A percentile compares a stretch with the other conserved stretches of the same genome.
These are phyloP conservation scores for Lojkania enalia DNA, from an alignment of 2,329 filamentous ascomycete genomes.

Conservation along the genomic window DNA sequence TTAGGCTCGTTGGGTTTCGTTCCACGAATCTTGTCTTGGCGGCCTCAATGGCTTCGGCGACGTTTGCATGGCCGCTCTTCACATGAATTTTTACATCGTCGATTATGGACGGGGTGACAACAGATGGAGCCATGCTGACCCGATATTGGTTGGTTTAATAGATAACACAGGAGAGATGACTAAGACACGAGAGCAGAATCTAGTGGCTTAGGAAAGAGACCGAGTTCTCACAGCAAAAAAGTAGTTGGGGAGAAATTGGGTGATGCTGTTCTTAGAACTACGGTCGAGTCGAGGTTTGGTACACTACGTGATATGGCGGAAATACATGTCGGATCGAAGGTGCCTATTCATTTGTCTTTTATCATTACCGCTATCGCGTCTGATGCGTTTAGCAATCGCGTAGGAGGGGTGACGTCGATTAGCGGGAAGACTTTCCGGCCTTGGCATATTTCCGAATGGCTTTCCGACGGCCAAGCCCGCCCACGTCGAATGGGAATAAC, in stretches of 20 bases:
- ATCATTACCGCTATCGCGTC: too few relatives aligned
- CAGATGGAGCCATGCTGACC: constrained; percentile 17
- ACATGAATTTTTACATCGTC: constrained; percentile 14
- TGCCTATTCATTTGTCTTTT: too few relatives aligned
- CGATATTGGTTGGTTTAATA: neutral
- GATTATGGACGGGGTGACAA: constrained; percentile 6
- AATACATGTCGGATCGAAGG: too few relatives aligned
- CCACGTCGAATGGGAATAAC: too few relatives aligned
- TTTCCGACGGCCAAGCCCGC: too few relatives aligned
- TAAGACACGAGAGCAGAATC: neutral
- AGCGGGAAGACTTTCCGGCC: too few relatives aligned
- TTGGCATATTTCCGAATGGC: too few relatives aligned
- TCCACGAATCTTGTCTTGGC: constrained; percentile 22
- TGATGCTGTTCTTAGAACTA: too few relatives aligned
- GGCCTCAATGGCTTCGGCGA: constrained; percentile 21
- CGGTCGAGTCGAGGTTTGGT: too few relatives aligned
- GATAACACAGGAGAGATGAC: neutral
- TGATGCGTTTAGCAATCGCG: too few relatives aligned
- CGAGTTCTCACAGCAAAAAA: neutral
- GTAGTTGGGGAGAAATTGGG: neutral
- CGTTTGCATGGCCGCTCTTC: constrained; percentile 13
- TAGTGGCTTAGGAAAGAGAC: neutral
- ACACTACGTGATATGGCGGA: too few relatives aligned
- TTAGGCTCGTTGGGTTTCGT: constrained; percentile 25
- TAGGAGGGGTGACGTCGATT: too few relatives aligned